Percentiles rank a stretch among this genome's conserved stretches.
Conservation (phyloP, 305 asterid species). For the Fraxinus sp. region DNA sequence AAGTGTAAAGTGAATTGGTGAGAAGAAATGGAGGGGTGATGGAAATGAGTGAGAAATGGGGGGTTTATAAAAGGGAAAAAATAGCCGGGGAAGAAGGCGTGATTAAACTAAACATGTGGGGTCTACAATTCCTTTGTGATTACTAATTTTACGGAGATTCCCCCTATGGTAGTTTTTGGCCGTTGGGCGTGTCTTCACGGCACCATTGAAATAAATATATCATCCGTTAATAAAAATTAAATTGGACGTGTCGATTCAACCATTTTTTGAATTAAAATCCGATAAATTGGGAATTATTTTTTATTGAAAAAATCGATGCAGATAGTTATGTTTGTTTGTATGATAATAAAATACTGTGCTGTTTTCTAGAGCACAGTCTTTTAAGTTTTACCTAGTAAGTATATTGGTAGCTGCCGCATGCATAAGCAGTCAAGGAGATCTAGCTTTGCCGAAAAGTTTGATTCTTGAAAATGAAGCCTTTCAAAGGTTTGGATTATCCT, state of each 20-base stretch:
- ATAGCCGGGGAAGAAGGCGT: conserved; percentile 28
- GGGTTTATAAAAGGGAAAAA: conserved; percentile 45
- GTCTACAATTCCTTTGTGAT: conserved; percentile 22
- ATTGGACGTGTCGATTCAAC: not conserved
- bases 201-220: not conserved
- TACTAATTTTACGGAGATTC: conserved; percentile 40
- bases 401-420: not conserved
- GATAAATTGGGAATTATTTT: not conserved
- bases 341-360: not conserved
- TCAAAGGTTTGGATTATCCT: not conserved
- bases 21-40: conserved; percentile 4
- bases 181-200: conserved; percentile 21
- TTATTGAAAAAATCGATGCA: not conserved
- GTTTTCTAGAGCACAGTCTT: not conserved
- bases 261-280: not conserved
- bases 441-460: not conserved
- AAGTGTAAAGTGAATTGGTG: not conserved
- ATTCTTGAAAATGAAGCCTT: conserved; percentile 2
- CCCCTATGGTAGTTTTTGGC: conserved; percentile 32
- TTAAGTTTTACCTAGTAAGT: not conserved
- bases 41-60: conserved; percentile 18
- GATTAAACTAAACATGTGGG: conserved; percentile 38
- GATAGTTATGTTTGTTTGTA: not conserved
- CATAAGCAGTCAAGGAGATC: not conserved
- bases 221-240: not conserved